Conservation (phyloP, 805 yeast genomes). For the Kuraishia hungarica region DNA sequence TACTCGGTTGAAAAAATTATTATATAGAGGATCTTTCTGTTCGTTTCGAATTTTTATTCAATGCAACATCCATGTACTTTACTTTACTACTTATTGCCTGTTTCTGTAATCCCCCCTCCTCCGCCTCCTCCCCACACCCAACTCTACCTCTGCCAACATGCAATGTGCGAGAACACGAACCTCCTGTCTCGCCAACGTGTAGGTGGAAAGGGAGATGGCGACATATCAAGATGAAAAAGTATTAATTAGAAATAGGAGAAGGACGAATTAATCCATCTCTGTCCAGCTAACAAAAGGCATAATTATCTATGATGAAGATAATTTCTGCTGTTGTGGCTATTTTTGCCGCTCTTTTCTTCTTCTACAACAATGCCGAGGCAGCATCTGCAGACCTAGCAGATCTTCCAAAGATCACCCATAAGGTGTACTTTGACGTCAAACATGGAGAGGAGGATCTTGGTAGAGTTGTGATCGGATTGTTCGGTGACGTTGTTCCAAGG, state of each 20-base stretch:
- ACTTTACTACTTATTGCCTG: too few relatives aligned
- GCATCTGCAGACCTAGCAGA: constrained; percentile 12
- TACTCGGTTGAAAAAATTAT: background rate
- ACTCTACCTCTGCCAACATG: background rate
- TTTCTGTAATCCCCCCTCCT: background rate
- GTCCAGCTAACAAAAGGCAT: background rate
- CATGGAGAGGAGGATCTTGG: constrained; percentile 77
- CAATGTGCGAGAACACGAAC: background rate
- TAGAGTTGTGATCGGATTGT: constrained; percentile 78
- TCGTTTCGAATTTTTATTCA: background rate
- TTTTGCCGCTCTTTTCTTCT: background rate
- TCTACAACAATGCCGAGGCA: background rate
- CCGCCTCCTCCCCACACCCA: too few relatives aligned
- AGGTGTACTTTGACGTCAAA: constrained; percentile 78
- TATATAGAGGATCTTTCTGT: background rate
- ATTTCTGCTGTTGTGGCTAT: constrained; percentile 2
- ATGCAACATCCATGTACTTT: background rate
- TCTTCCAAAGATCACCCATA: constrained; percentile 57
- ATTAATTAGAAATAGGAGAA: too few relatives aligned
- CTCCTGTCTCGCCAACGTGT: background rate
- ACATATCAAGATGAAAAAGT: too few relatives aligned
- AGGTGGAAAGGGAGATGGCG: background rate
- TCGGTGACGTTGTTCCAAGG: constrained; percentile 79
- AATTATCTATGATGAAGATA: constrained; percentile 1
- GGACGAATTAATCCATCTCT: too few relatives aligned